Conservation (phyloP, 2,329 filamentous ascomycete species). For the Teratosphaeria zuluensis region DNA sequence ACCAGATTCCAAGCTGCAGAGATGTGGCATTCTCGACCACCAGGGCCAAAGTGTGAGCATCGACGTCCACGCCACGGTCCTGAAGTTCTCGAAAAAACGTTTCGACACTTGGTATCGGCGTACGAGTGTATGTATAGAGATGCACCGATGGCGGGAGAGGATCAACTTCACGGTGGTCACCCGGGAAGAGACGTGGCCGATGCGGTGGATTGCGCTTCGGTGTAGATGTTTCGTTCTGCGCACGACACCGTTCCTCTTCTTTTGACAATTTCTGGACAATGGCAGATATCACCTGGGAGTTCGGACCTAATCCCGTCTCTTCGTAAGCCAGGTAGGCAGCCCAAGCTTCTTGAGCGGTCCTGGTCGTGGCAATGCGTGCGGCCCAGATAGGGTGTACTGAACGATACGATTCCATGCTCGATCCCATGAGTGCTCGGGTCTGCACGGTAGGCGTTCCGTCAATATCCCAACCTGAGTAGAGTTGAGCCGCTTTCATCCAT, state of each 20-base stretch:
- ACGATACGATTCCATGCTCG: background rate
- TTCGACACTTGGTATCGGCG: constrained; percentile 49
- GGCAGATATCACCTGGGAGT: constrained; percentile 40
- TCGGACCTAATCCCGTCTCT: constrained; percentile 29
- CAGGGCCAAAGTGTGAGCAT: constrained; percentile 43
- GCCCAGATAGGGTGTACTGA: constrained; percentile 37
- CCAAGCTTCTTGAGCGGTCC: constrained; percentile 55
- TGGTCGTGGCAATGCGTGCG: constrained; percentile 48
- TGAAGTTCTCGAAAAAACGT: constrained; percentile 53
- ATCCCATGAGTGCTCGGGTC: constrained; percentile 29
- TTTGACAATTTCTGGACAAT: constrained; percentile 49
- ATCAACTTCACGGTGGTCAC: constrained; percentile 48
- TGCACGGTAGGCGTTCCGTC: constrained; percentile 56
- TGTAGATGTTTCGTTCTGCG: background rate
- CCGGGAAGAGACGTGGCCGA: constrained; percentile 37
- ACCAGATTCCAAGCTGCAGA: constrained; percentile 39
- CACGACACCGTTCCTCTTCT: constrained; percentile 12
- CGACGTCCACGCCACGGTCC: constrained; percentile 38
- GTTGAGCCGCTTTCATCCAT: constrained; percentile 46
- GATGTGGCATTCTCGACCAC: constrained; percentile 46
- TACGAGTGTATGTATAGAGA: constrained; percentile 55
- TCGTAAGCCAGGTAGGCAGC: constrained; percentile 52
- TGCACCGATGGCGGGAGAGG: constrained; percentile 50
- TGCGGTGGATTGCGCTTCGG: background rate
- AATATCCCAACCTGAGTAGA: constrained; percentile 54